These are phyloP conservation scores for Boletus sp. DNA, from an alignment of 1,284 basidiomycete genomes.

Conservation along the genomic window DNA sequence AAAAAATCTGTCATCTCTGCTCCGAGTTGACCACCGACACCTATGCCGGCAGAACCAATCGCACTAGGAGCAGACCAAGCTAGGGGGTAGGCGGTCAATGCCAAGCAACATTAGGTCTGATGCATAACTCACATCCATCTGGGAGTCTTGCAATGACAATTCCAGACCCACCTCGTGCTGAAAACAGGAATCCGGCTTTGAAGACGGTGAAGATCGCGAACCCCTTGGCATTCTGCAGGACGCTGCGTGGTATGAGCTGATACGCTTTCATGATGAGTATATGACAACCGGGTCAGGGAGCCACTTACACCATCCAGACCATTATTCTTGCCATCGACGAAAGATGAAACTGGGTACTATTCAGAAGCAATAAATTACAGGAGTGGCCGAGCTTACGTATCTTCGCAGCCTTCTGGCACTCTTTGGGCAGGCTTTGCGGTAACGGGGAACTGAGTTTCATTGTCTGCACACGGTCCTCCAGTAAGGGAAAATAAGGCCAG, in stretches of 20 bases:
- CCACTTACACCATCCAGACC: conserved; percentile 63
- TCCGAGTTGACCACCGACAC: conserved; percentile 83
- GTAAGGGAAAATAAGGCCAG: background rate
- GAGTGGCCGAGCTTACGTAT: conserved; percentile 56
- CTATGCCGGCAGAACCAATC: conserved; percentile 93
- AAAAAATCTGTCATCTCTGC: conserved; percentile 96
- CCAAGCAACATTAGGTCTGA: conserved; percentile 1
- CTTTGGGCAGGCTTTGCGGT: conserved; percentile 72
- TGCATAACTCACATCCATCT: conserved; percentile 74
- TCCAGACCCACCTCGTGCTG: conserved; percentile 85
- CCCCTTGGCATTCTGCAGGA: conserved; percentile 78
- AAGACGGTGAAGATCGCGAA: conserved; percentile 85
- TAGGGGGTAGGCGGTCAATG: conserved; percentile 36
- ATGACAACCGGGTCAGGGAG: background rate
- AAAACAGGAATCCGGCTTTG: conserved; percentile 80
- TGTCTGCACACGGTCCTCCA: background rate
- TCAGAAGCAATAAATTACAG: conserved; percentile 13
- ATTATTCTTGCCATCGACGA: conserved; percentile 71
- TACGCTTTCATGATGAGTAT: conserved; percentile 3
- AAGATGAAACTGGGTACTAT: conserved; percentile 61
- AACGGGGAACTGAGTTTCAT: conserved; percentile 73
- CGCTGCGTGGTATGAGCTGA: conserved; percentile 64
- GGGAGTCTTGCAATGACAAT: conserved; percentile 88
- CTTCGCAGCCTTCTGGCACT: conserved; percentile 75
- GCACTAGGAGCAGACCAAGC: conserved; percentile 95